These are phyloP conservation scores for Porodaedalea pini DNA, from an alignment of 1,284 basidiomycete genomes.

Conservation along the genomic window DNA sequence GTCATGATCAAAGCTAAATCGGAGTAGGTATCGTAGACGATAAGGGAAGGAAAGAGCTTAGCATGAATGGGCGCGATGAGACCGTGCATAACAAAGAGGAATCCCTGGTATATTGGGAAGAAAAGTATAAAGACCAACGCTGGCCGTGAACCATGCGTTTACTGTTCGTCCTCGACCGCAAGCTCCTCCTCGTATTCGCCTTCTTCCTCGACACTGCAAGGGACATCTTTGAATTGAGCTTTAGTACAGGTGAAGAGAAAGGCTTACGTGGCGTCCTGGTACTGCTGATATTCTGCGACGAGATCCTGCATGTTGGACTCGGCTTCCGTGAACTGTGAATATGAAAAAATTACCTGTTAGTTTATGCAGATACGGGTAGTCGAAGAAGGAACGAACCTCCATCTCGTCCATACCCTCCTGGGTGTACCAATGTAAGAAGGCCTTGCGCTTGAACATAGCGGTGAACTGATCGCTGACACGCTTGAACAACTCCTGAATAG, in stretches of 20 bases:
- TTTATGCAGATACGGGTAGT: not conserved
- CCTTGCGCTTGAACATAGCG: conserved; percentile 98
- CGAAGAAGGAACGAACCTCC: conserved; percentile 53
- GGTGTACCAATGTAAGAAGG: conserved; percentile 99
- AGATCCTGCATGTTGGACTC: conserved; percentile 97
- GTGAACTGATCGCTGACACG: conserved; percentile 97
- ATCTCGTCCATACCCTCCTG: conserved; percentile 99
- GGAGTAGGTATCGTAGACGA: conserved; percentile 14
- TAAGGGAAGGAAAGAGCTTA: not conserved
- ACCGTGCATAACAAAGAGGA: not conserved
- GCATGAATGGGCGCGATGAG: not conserved
- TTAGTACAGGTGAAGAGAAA: not conserved
- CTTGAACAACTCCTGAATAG: conserved; percentile 97
- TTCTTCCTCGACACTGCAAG: conserved; percentile 68
- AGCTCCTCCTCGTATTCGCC: conserved; percentile 51
- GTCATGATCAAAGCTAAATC: conserved; percentile 1
- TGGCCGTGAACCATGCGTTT: not conserved
- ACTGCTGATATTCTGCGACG: conserved; percentile 93
- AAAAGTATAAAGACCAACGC: not conserved
- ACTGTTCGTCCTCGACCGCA: conserved; percentile 16
- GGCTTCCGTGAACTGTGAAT: conserved; percentile 82
- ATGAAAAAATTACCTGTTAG: conserved; percentile 24
- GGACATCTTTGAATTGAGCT: conserved; percentile 7
- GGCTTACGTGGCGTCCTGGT: conserved; percentile 89
- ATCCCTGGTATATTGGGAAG: conserved; percentile 6